Evolutionary conservation across 2,329 filamentous ascomycete genomes (phyloP).

Genomic region (Penicillium sp.): DNA sequence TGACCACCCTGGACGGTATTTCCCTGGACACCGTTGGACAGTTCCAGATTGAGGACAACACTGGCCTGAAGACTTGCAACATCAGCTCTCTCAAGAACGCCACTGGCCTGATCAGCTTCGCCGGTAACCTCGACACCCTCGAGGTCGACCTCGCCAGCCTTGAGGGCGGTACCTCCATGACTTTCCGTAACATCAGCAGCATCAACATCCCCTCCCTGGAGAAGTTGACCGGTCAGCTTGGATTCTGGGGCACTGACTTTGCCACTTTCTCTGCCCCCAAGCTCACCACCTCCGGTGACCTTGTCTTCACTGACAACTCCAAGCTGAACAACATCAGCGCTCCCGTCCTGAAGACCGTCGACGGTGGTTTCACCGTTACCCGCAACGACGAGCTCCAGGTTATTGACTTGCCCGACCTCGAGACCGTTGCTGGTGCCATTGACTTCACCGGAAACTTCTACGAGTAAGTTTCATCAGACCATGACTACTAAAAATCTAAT

Average conservation of each 20-base stretch:
- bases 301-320: conserved; percentile 59
- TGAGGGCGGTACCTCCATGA: conserved; percentile 74
- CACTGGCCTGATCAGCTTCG: conserved; percentile 68
- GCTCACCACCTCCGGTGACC: conserved; percentile 49
- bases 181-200: conserved; percentile 74
- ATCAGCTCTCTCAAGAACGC: conserved; percentile 75
- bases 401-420: conserved; percentile 68
- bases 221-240: conserved; percentile 74
- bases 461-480: conserved; percentile 59
- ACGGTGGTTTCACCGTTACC: conserved; percentile 79
- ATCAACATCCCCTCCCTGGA: conserved; percentile 73
- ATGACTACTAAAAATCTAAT: neutral
- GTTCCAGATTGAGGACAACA: conserved; percentile 90
- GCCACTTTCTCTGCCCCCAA: conserved; percentile 46
- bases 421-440: conserved; percentile 74
- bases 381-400: conserved; percentile 78
- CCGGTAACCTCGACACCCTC: conserved; percentile 75
- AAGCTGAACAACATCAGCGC: conserved; percentile 72
- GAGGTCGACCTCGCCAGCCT: conserved; percentile 76
- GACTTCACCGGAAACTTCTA: conserved; percentile 83
- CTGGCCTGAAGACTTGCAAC: conserved; percentile 70
- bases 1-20: conserved; percentile 76
- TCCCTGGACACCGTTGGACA: conserved; percentile 70
- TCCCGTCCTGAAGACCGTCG: conserved; percentile 65
- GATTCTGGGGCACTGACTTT: conserved; percentile 74